Conservation (phyloP, 83 land plant genomes). For the Diphasiastrum complanatum region DNA sequence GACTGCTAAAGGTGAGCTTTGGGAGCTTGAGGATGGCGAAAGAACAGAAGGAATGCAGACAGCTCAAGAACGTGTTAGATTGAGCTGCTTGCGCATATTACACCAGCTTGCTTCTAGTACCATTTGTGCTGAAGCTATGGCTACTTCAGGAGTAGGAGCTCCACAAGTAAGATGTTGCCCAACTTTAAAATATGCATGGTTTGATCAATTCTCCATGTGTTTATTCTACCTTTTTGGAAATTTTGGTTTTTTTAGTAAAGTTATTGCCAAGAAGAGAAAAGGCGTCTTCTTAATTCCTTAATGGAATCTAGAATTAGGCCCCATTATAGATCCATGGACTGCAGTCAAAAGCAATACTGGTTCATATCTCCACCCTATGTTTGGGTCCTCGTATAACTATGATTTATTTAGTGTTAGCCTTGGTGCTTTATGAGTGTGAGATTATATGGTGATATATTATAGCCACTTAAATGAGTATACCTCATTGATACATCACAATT, state of each 20-base stretch:
- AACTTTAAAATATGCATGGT: not conserved
- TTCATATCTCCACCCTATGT: too few species aligned
- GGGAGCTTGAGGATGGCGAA: conserved; percentile 58
- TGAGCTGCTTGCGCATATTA: conserved; percentile 92
- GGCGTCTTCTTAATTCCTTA: too few species aligned
- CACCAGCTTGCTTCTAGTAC: conserved; percentile 99
- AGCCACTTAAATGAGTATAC: too few species aligned
- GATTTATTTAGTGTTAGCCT: too few species aligned
- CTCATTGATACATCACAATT: not conserved
- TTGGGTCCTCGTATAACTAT: too few species aligned
- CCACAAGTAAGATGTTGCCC: conserved; percentile 59
- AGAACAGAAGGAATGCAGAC: conserved; percentile 46
- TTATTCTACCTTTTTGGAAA: not conserved
- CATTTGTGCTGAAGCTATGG: conserved; percentile 99
- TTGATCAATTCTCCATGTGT: not conserved
- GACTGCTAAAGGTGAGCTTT: conserved; percentile 27
- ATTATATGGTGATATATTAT: too few species aligned
- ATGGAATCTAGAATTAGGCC: too few species aligned
- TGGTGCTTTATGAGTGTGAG: too few species aligned
- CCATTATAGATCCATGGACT: too few species aligned
- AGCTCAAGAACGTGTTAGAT: conserved; percentile 82
- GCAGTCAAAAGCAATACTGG: too few species aligned
- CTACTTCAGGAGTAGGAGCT: conserved; percentile 85
- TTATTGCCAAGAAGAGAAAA: not conserved
- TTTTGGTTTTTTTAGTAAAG: too few species aligned